These are phyloP conservation scores for Pterulicium gracile DNA, from an alignment of 1,284 basidiomycete species.

Conservation along the genomic window DNA sequence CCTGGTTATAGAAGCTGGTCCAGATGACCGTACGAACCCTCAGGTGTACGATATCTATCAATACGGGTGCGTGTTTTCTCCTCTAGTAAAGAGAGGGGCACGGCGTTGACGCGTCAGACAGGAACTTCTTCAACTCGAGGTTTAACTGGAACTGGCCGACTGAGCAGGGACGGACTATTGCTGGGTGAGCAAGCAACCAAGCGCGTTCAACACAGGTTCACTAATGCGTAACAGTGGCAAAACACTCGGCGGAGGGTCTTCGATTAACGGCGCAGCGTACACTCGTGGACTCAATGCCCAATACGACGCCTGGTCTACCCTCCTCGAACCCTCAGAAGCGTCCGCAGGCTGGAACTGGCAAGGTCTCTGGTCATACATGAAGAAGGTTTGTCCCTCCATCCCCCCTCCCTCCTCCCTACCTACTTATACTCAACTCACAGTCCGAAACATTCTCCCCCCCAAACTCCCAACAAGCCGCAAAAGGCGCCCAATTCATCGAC, in stretches of 20 bases:
- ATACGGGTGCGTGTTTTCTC: conserved; percentile 32
- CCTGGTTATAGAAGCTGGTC: conserved; percentile 49
- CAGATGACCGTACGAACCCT: conserved; percentile 34
- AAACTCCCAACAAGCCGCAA: conserved; percentile 32
- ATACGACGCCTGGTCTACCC: conserved; percentile 42
- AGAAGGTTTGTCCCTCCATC: conserved; percentile 25
- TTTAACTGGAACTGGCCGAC: conserved; percentile 41
- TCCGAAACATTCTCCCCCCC: conserved; percentile 47
- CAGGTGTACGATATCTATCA: conserved; percentile 37
- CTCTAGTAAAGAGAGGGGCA: too few relatives aligned
- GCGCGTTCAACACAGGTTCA: background rate
- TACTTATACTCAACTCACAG: conserved; percentile 14
- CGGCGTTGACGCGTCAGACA: too few relatives aligned
- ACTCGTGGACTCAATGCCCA: conserved; percentile 45
- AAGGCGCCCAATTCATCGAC: conserved; percentile 34
- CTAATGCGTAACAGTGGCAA: conserved; percentile 27
- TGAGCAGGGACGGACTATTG: conserved; percentile 31
- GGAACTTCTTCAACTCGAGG: conserved; percentile 18
- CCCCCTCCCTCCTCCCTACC: background rate
- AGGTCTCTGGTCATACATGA: conserved; percentile 37
- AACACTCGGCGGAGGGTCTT: conserved; percentile 47
- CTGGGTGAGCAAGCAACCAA: conserved; percentile 25
- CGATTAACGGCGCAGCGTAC: conserved; percentile 50
- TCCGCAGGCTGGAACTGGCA: conserved; percentile 48
- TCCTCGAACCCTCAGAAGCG: conserved; percentile 39